A percentile compares a stretch with the other conserved stretches of the same genome.
These are phyloP conservation scores for Phytophthora pisi DNA, from an alignment of 352 stramenopile species.

Conservation along the genomic window DNA sequence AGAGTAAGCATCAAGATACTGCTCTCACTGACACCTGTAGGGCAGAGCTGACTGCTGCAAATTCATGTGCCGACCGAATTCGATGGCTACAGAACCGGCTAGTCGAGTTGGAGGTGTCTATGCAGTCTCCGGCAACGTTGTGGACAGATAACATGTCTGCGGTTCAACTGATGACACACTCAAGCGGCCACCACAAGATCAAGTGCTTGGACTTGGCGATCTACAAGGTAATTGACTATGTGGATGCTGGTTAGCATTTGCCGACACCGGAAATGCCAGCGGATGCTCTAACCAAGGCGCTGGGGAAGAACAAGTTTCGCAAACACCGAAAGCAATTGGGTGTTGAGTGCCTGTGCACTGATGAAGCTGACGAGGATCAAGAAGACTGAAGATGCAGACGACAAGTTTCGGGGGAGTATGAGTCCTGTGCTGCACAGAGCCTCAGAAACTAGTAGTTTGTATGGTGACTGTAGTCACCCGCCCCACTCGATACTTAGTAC, in stretches of 20 bases:
- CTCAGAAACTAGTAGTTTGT: not conserved
- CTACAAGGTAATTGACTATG: not conserved
- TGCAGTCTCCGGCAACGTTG: not conserved
- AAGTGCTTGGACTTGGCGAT: not conserved
- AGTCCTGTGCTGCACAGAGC: not conserved
- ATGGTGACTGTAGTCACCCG: not conserved
- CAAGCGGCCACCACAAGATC: not conserved
- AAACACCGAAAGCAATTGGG: not conserved
- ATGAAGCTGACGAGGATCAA: not conserved
- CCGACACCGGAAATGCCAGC: not conserved
- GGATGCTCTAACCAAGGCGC: not conserved
- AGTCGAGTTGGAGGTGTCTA: not conserved
- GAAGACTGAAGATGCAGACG: not conserved
- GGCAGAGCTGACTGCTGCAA: not conserved
- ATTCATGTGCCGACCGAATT: not conserved
- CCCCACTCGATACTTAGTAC: not conserved
- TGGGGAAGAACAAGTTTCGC: not conserved
- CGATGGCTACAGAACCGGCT: not conserved
- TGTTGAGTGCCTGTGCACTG: not conserved
- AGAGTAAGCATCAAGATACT: not conserved
- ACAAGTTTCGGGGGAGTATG: not conserved
- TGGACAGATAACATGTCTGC: not conserved
- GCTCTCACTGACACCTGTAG: not conserved
- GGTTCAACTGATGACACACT: not conserved
- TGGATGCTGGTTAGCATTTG: not conserved